Evolutionary conservation across 257 asterid species (phyloP).

Genomic region (Voacanga thouarsii): DNA sequence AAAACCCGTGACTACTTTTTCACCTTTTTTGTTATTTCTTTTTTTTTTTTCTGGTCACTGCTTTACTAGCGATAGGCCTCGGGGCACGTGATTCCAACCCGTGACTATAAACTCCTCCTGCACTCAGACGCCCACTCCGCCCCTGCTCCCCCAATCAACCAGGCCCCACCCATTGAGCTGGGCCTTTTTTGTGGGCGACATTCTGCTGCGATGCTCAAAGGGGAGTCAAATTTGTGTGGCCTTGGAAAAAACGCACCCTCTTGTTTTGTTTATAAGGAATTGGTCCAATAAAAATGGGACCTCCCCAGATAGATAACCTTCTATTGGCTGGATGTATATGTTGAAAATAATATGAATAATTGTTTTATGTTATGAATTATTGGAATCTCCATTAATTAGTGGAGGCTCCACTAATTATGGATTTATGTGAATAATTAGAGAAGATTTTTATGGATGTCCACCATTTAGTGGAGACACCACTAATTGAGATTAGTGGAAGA

Average conservation of each 20-base stretch:
- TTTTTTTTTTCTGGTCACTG: not conserved
- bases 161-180: too few species aligned
- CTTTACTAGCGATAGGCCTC: not conserved
- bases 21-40: not conserved
- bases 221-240: not conserved
- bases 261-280: not conserved
- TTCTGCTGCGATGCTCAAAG: not conserved
- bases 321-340: not conserved
- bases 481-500: too few species aligned
- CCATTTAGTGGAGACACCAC: too few species aligned
- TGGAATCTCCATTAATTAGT: too few species aligned
- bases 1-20: slow-evolving; percentile 26
- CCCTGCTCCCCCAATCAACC: too few species aligned
- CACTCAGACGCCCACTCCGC: too few species aligned
- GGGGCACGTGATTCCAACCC: slow-evolving; percentile 14
- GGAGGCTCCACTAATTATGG: too few species aligned
- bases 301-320: not conserved
- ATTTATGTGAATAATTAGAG: too few species aligned
- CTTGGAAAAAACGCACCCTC: not conserved
- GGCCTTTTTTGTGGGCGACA: too few species aligned
- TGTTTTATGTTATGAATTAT: too few species aligned
- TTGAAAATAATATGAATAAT: not conserved
- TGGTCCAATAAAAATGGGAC: not conserved
- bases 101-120: too few species aligned
- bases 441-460: too few species aligned